A percentile compares a stretch with the other conserved stretches of the same genome.
phyloP scores from a whole-genome alignment of 129 eudicot species.

The Flaveria brownii region DNA sequence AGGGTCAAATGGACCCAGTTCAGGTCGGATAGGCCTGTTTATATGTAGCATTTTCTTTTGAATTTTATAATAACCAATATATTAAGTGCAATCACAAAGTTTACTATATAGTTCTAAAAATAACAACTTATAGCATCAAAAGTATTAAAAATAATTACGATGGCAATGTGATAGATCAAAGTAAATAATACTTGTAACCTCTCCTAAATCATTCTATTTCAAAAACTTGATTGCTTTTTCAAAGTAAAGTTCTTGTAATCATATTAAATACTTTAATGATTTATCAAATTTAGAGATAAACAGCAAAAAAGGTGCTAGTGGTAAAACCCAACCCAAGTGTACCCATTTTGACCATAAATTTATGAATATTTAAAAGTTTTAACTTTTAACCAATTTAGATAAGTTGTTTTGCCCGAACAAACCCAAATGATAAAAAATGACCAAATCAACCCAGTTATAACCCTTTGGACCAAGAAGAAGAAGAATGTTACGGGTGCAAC shows the following conservation, averaged over 20 bases:
- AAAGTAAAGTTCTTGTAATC: background rate
- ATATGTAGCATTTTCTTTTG: too few relatives aligned
- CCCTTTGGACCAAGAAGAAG: background rate
- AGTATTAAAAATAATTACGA: background rate
- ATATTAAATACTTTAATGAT: background rate
- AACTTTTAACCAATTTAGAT: conserved; percentile 7
- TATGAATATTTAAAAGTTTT: background rate
- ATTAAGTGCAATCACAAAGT: too few relatives aligned
- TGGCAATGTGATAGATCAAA: background rate
- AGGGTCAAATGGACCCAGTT: background rate
- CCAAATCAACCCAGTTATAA: background rate
- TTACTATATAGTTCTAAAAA: background rate
- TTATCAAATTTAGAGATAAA: background rate
- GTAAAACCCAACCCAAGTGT: background rate
- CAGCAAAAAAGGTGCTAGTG: background rate
- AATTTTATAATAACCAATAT: too few relatives aligned
- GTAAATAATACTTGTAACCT: background rate
- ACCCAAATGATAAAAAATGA: background rate
- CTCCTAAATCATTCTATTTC: background rate
- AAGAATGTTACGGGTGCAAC: conserved; percentile 64
- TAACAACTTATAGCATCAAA: background rate
- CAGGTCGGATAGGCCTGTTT: background rate
- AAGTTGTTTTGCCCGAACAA: background rate
- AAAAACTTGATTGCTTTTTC: background rate
- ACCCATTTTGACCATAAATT: background rate